Conservation (phyloP, 768 basidiomycete species). For the Amanita thiersii region DNA sequence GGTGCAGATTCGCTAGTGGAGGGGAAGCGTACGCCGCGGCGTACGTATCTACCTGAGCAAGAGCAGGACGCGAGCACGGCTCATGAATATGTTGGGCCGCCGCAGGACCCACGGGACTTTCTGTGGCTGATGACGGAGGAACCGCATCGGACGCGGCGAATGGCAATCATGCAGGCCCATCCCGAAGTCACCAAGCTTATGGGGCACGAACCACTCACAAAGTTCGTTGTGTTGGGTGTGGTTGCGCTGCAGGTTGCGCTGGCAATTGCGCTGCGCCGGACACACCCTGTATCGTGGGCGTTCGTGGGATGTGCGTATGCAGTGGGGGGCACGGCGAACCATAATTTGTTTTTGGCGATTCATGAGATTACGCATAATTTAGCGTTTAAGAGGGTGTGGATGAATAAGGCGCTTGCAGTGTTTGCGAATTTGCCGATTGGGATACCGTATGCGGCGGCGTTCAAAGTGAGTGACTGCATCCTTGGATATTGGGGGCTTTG, state of each 20-base stretch:
- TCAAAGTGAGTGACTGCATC: constrained; percentile 85
- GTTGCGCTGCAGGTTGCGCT: constrained; percentile 65
- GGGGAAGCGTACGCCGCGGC: constrained; percentile 42
- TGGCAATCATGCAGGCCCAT: constrained; percentile 89
- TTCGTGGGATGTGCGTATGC: constrained; percentile 78
- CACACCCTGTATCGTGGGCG: constrained; percentile 55
- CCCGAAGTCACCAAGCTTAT: constrained; percentile 95
- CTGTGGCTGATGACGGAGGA: constrained; percentile 98
- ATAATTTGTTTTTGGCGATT: constrained; percentile 96
- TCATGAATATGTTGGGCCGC: constrained; percentile 39
- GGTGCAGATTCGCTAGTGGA: constrained; percentile 73
- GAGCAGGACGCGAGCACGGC: constrained; percentile 16
- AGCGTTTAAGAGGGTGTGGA: constrained; percentile 74
- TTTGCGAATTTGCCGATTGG: constrained; percentile 92
- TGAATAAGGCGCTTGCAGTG: constrained; percentile 85
- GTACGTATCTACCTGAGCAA: constrained; percentile 25
- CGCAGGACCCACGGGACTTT: constrained; percentile 79
- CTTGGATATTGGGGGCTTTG: no score
- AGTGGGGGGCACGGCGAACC: constrained; percentile 92
- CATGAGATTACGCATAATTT: constrained; percentile 99
- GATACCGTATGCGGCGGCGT: constrained; percentile 89
- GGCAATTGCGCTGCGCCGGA: constrained; percentile 61
- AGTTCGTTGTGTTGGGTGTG: constrained; percentile 81
- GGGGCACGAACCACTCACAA: constrained; percentile 90
- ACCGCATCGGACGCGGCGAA: constrained; percentile 83